Base-by-base conservation (phyloP, 257 asterid genomes). In the Gentiana dahurica region DNA sequence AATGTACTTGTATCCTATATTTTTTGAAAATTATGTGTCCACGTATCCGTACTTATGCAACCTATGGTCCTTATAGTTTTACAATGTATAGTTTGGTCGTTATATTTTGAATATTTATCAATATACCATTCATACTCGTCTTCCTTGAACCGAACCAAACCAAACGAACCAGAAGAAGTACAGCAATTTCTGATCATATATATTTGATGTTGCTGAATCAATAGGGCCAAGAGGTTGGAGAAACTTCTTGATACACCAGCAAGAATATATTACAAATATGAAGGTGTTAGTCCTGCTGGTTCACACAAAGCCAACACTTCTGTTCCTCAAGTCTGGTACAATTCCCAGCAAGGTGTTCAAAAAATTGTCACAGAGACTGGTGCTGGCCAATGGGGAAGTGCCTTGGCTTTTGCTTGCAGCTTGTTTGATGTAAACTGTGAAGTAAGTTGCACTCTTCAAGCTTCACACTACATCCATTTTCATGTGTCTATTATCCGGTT, bases 341-440 rank as follows among this genome's bases (percentile, higher is more conserved):
- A 91, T 57, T 85, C 87, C 1, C 86, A 79, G 77, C 78, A 72
- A 68, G 92, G 92, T 1, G 87, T 91, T 37, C 79, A 78, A 78
- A 84, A 81, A 54, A 61, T 91, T 0, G 98, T 87, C 13, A 85
- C 96, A 0, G 98, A 87, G 70, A 90, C 98, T 2, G 98, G 98
- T 34, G 98, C 98, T 9, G 96, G 98, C 6, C 98, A 90, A 60
- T 90, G 98, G 96, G 96, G 98, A 58, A 73, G 95, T 49, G 73
- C 98, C 3, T 51, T 90, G 59, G 93, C 98, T 36, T 91, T 91
- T 59, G 89, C 96, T 3, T 81, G 81, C 70, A 77, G 88, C 87
- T 83, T 91, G 68, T 87, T 91, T 66, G 89, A 70, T 60, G 84
- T 91, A 56, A 68, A 75, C 49, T 91, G 98, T 32, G 95, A 91